Evolutionary conservation across 805 yeast species (phyloP).

Genomic region (Candida succiphila): DNA sequence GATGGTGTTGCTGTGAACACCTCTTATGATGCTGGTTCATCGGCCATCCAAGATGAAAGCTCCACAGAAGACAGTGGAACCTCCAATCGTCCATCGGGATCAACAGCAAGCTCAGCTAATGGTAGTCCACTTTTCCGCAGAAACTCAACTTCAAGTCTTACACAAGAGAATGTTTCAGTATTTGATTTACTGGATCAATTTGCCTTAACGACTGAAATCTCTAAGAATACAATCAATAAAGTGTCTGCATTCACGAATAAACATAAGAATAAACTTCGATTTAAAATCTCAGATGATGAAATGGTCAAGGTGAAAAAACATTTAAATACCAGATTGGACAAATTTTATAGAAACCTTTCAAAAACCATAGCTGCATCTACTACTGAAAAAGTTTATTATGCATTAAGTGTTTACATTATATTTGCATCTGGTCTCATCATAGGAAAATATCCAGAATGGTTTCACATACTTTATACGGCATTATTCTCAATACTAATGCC

Average conservation of each 20-base stretch:
- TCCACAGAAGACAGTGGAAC: no score
- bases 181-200: conserved; percentile 22
- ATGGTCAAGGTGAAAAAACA: conserved; percentile 13
- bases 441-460: conserved; percentile 67
- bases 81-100: no score
- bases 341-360: conserved; percentile 26
- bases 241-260: conserved; percentile 15
- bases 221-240: conserved; percentile 17
- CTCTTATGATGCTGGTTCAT: no score
- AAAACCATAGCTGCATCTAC: conserved; percentile 31
- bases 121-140: conserved; percentile 6
- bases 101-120: not conserved
- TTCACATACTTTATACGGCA: conserved; percentile 66
- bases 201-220: conserved; percentile 13
- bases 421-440: conserved; percentile 67
- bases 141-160: conserved; percentile 9
- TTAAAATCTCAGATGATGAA: conserved; percentile 19
- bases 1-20: no score
- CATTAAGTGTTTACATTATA: conserved; percentile 57
- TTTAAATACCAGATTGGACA: conserved; percentile 22
- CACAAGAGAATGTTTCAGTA: conserved; percentile 16
- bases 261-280: conserved; percentile 11
- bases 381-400: conserved; percentile 74
- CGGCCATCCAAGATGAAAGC: no score
- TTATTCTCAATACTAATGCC: conserved; percentile 66